Evolutionary conservation across 2,329 filamentous ascomycete species (phyloP), one percentile per base, ranked within the genome.

Genomic region (Byssoonygena ceratinophila): DNA sequence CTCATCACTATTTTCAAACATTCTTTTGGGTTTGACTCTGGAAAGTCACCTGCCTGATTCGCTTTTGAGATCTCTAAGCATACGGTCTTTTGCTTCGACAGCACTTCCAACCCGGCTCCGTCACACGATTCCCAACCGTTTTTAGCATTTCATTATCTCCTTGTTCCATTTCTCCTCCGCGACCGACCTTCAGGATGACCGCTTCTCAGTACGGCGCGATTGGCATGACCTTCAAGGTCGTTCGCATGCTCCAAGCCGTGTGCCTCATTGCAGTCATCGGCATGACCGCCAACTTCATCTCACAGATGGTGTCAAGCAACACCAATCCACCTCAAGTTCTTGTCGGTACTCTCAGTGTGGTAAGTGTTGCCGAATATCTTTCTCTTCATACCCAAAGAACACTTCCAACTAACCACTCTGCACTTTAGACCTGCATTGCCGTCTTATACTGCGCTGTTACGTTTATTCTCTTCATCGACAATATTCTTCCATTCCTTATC

Each of bases 281-380:
- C 43, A 80, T 95, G 66, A 82, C 82, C 0, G 80, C 84, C 62
- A 88, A 90, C 68, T 94, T 95, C 69, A 83, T 94, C 62, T 76
- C 82, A 22, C 77, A 86, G 60, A 88, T 94, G 65, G 80, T 87
- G 41, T 72, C 75, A 40, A 78, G 75, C 20, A 77, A 82, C 57
- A 78, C 83, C 52, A 75, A 78, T 27, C 81, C 85, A 0, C 86
- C 88, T 0, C 74, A 79, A 48, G 81, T 89, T 44, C 75, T 96
- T 20, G 79, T 94, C 27, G 87, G 82, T 27, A 88, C 87, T 2
- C 76, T 95, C 57, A 80, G 80, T 55, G 80, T 94, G 59, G 89
- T 94, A 78, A 64, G 86, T 79, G n/a, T 37, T n/a, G n/a, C n/a
- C n/a, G n/a, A 37, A 34, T 6, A 20, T 2, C 3, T 1, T 1